Conservation (phyloP, 441 rosid genomes). For the Rhodomyrtus psidioides region DNA sequence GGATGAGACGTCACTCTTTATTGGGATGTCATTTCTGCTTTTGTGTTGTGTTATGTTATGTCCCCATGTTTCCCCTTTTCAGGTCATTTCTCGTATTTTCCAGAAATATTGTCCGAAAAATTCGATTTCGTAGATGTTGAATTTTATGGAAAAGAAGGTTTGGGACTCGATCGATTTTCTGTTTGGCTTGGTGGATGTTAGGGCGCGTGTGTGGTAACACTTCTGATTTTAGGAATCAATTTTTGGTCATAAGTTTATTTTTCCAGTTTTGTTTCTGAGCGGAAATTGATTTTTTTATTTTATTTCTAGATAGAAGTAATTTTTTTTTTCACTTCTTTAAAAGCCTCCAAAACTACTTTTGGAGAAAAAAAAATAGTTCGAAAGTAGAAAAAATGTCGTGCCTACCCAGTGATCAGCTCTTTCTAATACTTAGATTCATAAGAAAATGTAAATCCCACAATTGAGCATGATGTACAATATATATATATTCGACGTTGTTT, state of each 20-base stretch:
- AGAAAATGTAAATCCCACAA: neutral
- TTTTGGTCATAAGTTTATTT: too few relatives aligned
- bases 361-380: too few relatives aligned
- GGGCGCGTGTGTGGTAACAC: too few relatives aligned
- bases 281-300: too few relatives aligned
- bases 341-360: too few relatives aligned
- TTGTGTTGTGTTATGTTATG: neutral
- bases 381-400: too few relatives aligned
- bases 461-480: neutral
- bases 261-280: too few relatives aligned
- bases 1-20: neutral
- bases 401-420: neutral
- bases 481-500: too few relatives aligned
- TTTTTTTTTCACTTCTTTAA: too few relatives aligned
- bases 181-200: neutral
- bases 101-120: neutral
- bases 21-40: neutral
- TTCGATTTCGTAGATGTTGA: neutral
- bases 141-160: neutral
- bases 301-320: too few relatives aligned
- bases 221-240: too few relatives aligned
- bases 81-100: neutral
- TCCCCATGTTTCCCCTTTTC: neutral
- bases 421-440: neutral
- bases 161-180: neutral